These are phyloP conservation scores for Phytophthora podocarpi DNA, from an alignment of 352 stramenopile species.

Conservation along the genomic window DNA sequence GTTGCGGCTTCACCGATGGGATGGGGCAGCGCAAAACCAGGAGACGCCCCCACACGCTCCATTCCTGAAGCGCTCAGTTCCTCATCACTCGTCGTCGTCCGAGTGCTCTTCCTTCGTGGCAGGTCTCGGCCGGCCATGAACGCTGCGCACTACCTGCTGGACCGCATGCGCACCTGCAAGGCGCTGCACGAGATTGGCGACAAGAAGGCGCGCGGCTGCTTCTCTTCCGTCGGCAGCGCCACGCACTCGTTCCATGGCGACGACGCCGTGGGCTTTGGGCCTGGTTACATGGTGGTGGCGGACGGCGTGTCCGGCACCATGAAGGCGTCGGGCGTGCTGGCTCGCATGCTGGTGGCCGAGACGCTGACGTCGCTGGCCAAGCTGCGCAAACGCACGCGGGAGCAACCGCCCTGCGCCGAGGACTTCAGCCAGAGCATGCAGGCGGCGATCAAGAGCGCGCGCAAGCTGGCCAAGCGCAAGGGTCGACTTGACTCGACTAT, in stretches of 20 bases:
- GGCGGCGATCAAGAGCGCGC: conserved; percentile 70
- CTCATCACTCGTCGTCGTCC: conserved; percentile 8
- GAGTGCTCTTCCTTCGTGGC: not conserved
- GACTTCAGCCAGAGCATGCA: conserved; percentile 78
- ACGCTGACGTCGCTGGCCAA: conserved; percentile 73
- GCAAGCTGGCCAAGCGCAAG: conserved; percentile 77
- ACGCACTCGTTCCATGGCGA: conserved; percentile 85
- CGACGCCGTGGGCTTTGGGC: conserved; percentile 85
- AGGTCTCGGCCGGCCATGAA: conserved; percentile 47
- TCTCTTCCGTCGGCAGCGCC: conserved; percentile 77
- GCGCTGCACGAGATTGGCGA: conserved; percentile 46
- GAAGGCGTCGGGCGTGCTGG: conserved; percentile 84
- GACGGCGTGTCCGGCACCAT: conserved; percentile 88
- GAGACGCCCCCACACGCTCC: conserved; percentile 7
- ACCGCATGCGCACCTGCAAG: conserved; percentile 81
- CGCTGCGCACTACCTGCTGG: conserved; percentile 66
- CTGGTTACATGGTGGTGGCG: conserved; percentile 85
- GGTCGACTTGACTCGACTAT: conserved; percentile 85
- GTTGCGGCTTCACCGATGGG: conserved; percentile 34
- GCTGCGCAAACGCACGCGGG: conserved; percentile 64
- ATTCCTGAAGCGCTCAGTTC: conserved; percentile 24
- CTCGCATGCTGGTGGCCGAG: conserved; percentile 77
- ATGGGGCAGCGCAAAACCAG: conserved; percentile 30
- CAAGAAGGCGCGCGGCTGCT: conserved; percentile 48
- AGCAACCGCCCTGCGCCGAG: conserved; percentile 53